These are phyloP conservation scores for Hanseniaspora thailandica DNA, from an alignment of 805 yeast genomes.

Conservation along the genomic window DNA sequence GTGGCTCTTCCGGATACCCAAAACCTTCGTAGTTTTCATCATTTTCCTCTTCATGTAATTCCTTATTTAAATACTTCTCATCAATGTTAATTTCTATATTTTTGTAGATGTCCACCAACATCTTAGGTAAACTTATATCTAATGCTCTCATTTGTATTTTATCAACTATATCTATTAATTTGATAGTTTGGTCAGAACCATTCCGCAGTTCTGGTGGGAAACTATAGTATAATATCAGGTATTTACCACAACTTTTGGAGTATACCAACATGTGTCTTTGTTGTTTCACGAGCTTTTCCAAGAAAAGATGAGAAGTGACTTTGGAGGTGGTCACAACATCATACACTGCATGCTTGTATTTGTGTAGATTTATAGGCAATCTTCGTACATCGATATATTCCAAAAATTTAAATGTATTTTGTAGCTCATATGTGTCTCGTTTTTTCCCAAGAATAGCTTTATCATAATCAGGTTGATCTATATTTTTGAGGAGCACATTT, in stretches of 20 bases:
- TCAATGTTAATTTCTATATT: not conserved
- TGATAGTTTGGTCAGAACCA: not conserved
- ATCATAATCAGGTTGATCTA: not conserved
- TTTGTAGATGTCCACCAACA: slow-evolving; percentile 7
- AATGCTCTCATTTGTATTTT: slow-evolving; percentile 7
- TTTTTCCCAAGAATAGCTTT: not conserved
- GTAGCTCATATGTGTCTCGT: not conserved
- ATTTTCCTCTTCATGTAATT: not conserved
- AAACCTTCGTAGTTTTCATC: not conserved
- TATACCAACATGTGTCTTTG: slow-evolving; percentile 13
- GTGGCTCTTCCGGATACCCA: not conserved
- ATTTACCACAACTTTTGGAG: not conserved
- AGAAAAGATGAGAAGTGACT: slow-evolving; percentile 12
- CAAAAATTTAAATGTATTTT: slow-evolving; percentile 2
- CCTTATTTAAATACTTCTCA: not conserved
- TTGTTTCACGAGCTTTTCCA: slow-evolving; percentile 12
- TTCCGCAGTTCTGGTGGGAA: not conserved
- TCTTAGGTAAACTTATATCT: slow-evolving; percentile 1
- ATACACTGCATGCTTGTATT: not conserved
- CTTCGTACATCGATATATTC: slow-evolving; percentile 14
- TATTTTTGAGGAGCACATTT: not conserved
- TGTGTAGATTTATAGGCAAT: not conserved
- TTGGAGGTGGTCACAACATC: slow-evolving; percentile 10
- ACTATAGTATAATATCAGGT: not conserved
- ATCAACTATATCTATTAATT: not conserved